Percentiles rank a stretch among this genome's conserved stretches.
Evolutionary conservation across 495 filamentous ascomycete genomes (phyloP).

Genomic region (Halenospora varia): DNA sequence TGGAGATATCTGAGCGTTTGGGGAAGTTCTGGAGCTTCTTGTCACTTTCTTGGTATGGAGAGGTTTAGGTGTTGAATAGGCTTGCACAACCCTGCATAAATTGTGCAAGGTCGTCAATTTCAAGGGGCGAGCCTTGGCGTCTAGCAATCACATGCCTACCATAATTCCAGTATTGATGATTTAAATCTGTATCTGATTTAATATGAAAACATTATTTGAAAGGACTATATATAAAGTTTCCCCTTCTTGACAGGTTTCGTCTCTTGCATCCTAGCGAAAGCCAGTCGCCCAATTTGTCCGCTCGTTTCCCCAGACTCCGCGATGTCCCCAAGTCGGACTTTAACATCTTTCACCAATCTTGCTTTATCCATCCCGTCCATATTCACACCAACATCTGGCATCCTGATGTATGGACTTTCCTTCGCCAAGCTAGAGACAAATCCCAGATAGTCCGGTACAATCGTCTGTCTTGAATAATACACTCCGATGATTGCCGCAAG

Average conservation of each 20-base stretch:
- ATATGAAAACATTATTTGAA: background rate
- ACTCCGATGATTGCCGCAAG: conserved; percentile 5
- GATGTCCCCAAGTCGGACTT: conserved; percentile 17
- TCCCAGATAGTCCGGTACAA: conserved; percentile 19
- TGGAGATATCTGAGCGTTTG: background rate
- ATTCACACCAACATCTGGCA: conserved; percentile 20
- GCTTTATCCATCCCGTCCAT: conserved; percentile 24
- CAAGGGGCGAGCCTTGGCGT: background rate
- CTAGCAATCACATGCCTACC: too few species aligned
- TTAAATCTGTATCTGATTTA: background rate
- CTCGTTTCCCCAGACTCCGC: background rate
- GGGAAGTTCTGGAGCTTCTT: background rate
- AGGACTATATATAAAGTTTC: conserved; percentile 17
- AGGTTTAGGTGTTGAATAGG: background rate
- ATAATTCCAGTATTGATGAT: too few species aligned
- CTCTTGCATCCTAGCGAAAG: conserved; percentile 16
- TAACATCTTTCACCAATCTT: conserved; percentile 18
- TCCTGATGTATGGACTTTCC: conserved; percentile 16
- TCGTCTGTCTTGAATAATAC: conserved; percentile 7
- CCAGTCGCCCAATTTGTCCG: conserved; percentile 5
- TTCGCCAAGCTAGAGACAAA: conserved; percentile 18
- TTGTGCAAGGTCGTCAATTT: background rate
- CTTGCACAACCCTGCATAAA: background rate
- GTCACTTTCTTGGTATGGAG: background rate
- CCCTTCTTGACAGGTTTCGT: conserved; percentile 13